Evolutionary conservation across 208 protist species (phyloP), one percentile per base, ranked within the genome.

Genomic region (Leishmania amazonensis): DNA sequence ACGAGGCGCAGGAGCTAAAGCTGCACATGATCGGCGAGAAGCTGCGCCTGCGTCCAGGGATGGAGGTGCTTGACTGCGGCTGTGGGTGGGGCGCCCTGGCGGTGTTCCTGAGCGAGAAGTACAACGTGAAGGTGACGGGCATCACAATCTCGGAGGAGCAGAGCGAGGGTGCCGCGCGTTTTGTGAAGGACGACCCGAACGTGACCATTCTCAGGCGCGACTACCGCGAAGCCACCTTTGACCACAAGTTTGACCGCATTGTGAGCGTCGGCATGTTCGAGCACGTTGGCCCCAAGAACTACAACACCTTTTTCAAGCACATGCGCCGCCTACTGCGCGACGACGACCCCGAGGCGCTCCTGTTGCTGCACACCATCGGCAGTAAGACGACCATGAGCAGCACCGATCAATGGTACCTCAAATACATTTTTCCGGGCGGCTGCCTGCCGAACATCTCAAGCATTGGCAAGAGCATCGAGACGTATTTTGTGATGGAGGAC

Each of bases 201-300:
- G 80, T 93, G 7, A 90, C 88, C 2, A 90, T 94, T 57, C 81
- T 90, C 9, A 82, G 88, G 4, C 90, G 88, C 51, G 93, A 97
- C 86, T 97, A 97, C 87, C 91, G 93, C 79, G 89, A 97, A 77
- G 86, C 88, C 47, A 78, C 84, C 17, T 86, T 82, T 31, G 65
- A 62, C 58, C 21, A 53, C 72, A 89, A 90, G 80, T 96, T 96
- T 58, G 88, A 97, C 51, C 84, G 85, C 53, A 93, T 97, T 80
- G 89, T 94, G 45, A 93, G 90, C 7, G 92, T 97, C 5, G 92
- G 92, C 80, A 97, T 97, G 93, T 94, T 94, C 58, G 93, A 97
- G 87, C 93, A 97, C 82, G 93, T 96, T 2, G 93, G 93, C 0
- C 87, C 91, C 13, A 89, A 90, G 83, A 96, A 96, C 89, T 96